Conservation (phyloP, 306 rosid genomes). For the Dryas alaskensis region DNA sequence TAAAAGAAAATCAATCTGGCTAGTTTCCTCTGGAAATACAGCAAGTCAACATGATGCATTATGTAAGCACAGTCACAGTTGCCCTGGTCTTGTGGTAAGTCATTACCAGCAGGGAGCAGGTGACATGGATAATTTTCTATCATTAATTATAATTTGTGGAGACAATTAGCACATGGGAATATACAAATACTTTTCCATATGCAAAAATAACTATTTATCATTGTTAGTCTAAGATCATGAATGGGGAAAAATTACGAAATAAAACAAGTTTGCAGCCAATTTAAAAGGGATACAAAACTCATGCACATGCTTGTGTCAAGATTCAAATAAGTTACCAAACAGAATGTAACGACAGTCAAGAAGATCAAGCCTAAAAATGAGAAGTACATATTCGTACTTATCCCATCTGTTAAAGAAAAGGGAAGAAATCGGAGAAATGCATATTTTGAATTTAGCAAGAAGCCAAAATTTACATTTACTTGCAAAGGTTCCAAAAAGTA, state of each 20-base stretch:
- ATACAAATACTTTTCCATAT: background rate
- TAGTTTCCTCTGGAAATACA: background rate
- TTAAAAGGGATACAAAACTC: background rate
- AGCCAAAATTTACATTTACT: background rate
- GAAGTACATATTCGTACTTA: background rate
- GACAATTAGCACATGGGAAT: background rate
- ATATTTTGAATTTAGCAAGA: slow-evolving; percentile 5
- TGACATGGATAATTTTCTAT: background rate
- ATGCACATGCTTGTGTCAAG: background rate
- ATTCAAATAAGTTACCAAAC: background rate
- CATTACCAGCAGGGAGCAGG: background rate
- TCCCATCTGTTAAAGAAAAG: background rate
- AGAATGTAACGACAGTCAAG: background rate
- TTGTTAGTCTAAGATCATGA: background rate
- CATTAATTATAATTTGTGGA: background rate
- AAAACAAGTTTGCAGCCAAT: background rate
- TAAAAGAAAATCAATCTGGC: slow-evolving; percentile 5
- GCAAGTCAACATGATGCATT: slow-evolving; percentile 11
- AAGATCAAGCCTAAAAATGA: background rate
- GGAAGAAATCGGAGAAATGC: background rate
- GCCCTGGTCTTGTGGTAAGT: background rate
- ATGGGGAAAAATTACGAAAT: background rate
- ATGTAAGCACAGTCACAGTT: background rate
- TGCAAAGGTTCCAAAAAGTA: background rate
- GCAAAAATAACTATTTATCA: no score